Base-by-base conservation (phyloP, 805 yeast species). In the Millerago galiae region DNA sequence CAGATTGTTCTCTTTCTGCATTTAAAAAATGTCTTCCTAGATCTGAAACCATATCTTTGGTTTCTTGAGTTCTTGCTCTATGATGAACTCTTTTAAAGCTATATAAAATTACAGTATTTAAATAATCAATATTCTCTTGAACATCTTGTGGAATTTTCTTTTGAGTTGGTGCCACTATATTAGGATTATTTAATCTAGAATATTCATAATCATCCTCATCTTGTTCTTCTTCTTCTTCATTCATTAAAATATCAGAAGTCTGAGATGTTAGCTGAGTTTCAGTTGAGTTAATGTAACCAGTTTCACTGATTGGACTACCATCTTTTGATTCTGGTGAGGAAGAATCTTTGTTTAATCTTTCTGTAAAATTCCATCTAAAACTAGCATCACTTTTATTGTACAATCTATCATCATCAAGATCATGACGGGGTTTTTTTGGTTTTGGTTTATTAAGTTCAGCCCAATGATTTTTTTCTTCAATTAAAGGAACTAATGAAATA, bases 1-100 rank as follows among this genome's bases (percentile, higher is more conserved):
- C 93, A 1, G 84, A 81, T 43, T 75, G 77, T 16, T 60, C 56
- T 17, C 52, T 44, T 51, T 84, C 89, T 27, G 72, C 68, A 4
- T 55, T 57, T 2, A 61, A 55, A 31, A 83, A 60, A 10, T 60
- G 60, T 6, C 61, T 53, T 30, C 66, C 63, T 38, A 83, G 56
- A 3, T 58, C 48, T 31, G 65, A 55, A 24, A 82, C 83, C 6
- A 70, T 61, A 3, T 48, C 44, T 37, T 66, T 71, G 0, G 87
- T 77, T 18, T 61, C 67, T 10, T 60, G 63, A n/a, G 72, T 65
- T 31, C 66, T 67, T 3, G 86, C 82, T 36, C 90, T 66, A 25
- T 55, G 61, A 45, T 67, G 60, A 37, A 79, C 78, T 47, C 72
- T 63, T 41, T 63, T 63, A 35, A 77, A 61, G 46, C 77, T 70